These are phyloP conservation scores for Acorus gramineus DNA, from an alignment of 106 monocot species.

Conservation along the genomic window DNA sequence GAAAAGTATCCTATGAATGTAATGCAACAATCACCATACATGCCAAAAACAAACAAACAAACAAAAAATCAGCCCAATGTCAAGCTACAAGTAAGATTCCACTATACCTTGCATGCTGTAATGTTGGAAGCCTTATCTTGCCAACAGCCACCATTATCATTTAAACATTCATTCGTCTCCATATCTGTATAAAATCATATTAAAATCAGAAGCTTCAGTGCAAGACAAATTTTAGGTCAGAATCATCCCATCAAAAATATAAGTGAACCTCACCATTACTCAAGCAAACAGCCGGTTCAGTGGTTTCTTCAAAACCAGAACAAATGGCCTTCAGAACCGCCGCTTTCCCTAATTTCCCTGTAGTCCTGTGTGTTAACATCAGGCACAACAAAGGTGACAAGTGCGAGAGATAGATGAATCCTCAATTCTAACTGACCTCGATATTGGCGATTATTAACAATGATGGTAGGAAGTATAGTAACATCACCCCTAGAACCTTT, in stretches of 20 bases:
- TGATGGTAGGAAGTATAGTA: constrained; percentile 84
- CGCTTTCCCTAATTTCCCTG: constrained; percentile 91
- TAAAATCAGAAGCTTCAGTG: constrained; percentile 6
- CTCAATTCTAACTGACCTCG: constrained; percentile 49
- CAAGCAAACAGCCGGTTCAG: constrained; percentile 87
- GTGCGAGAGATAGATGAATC: background rate
- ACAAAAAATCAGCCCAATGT: background rate
- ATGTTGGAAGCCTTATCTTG: constrained; percentile 71
- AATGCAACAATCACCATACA: constrained; percentile 1
- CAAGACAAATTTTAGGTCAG: background rate
- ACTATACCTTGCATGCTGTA: constrained; percentile 88
- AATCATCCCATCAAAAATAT: background rate
- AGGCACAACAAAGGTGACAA: background rate
- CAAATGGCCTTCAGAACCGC: constrained; percentile 91
- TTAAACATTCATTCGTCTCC: constrained; percentile 89
- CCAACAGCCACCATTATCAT: constrained; percentile 94
- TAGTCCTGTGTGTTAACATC: constrained; percentile 8
- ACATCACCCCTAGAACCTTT: constrained; percentile 97
- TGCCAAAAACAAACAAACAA: constrained; percentile 4
- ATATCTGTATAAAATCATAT: constrained; percentile 46
- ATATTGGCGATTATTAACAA: constrained; percentile 92
- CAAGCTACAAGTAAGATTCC: background rate
- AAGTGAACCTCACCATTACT: constrained; percentile 45
- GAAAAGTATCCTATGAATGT: constrained; percentile 72
- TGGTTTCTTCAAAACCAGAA: constrained; percentile 94